These are phyloP conservation scores for Monoraphidium neglectum DNA, from an alignment of 139 green algal species.

Conservation along the genomic window DNA sequence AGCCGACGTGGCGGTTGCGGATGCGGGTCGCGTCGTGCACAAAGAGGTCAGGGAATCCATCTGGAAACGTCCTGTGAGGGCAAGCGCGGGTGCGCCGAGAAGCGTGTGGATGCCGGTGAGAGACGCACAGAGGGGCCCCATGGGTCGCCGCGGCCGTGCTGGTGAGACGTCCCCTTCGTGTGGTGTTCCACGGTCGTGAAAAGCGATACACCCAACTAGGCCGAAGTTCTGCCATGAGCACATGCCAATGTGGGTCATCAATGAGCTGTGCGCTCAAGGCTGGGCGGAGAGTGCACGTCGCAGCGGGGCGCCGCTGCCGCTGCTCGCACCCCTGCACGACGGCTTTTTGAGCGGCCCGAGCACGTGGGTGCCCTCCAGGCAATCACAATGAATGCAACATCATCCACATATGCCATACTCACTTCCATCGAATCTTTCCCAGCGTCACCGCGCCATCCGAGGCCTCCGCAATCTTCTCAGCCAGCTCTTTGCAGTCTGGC, in stretches of 20 bases:
- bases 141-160: too few relatives aligned
- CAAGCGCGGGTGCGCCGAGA: neutral
- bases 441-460: slow-evolving; percentile 66
- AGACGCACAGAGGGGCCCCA: too few relatives aligned
- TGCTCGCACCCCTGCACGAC: too few relatives aligned
- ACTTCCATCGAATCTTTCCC: slow-evolving; percentile 87
- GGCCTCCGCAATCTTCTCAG: slow-evolving; percentile 72
- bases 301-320: too few relatives aligned
- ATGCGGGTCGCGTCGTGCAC: slow-evolving; percentile 91
- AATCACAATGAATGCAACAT: neutral
- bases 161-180: too few relatives aligned
- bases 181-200: neutral
- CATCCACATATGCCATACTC: slow-evolving; percentile 12
- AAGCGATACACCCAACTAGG: neutral
- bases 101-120: neutral
- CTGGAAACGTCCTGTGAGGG: slow-evolving; percentile 78
- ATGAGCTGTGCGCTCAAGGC: too few relatives aligned
- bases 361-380: too few relatives aligned
- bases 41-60: slow-evolving; percentile 99
- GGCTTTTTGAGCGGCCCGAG: too few relatives aligned
- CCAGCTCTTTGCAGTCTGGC: slow-evolving; percentile 79
- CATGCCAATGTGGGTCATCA: too few relatives aligned
- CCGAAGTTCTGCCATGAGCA: neutral
- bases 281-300: too few relatives aligned
- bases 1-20: slow-evolving; percentile 94